Base-by-base conservation (phyloP, 2,329 filamentous ascomycete species). In the Botrytis fragariae region DNA sequence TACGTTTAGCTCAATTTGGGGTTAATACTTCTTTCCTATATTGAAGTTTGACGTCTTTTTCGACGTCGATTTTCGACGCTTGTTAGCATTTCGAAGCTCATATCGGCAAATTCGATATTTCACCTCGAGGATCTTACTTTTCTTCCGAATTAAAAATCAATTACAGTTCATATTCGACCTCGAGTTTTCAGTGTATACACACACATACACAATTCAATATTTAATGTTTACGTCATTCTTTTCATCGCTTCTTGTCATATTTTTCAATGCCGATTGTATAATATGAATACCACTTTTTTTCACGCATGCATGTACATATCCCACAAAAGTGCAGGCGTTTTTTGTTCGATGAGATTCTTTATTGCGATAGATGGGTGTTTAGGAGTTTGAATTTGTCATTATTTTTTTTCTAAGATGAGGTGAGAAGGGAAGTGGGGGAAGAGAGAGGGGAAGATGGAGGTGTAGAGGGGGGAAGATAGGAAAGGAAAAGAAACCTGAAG, bases 291-390 rank as follows among this genome's bases (percentile, higher is more conserved):
- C 65, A 57, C 48, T 42, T 42, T 32, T 22, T 32, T 57, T 68
- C n/a, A 57, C 65, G 48, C 48, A 48, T 37, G 62, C 39, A 67
- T 67, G 64, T 68, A 68, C 65, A 68, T 68, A 57, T 22, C 37
- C 35, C 20, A 42, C 18, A 57, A 68, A 57, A 32, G 42, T 42
- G 12, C 45, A 5, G 35, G 48, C 25, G 48, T 57, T 68, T 63
- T 63, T 63, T 42, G 4, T 54, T 22, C 18, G n/a, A 42, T 22
- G 37, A 54, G 35, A 18, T 16, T 57, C 22, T 61, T 61, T 39
- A 18, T 37, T 60, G 22, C 22, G 20, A n/a, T 61, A 25, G 22
- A 37, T 39, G 35, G 59, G 59, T 39, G 35, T 61, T 25, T n/a
- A 61, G 59, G 35, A 61, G 59, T 61, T 61, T n/a, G 22, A 61